Evolutionary conservation across 306 rosid genomes (phyloP).

Genomic region (Castanea mollissima): DNA sequence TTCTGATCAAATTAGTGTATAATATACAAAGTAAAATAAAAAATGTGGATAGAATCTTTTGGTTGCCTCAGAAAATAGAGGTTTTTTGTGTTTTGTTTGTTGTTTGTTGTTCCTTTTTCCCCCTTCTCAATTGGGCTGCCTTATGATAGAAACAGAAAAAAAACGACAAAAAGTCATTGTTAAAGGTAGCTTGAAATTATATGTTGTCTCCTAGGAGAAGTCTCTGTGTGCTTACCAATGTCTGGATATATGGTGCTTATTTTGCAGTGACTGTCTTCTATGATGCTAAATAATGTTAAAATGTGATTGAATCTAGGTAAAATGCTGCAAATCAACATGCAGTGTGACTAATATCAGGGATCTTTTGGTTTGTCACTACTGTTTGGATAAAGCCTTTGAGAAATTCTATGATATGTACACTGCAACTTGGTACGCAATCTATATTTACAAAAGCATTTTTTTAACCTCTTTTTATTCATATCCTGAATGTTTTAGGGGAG

Average conservation of each 20-base stretch:
- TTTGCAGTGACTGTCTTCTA: slow-evolving; percentile 10
- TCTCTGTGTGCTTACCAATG: not conserved
- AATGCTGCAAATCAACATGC: slow-evolving; percentile 93
- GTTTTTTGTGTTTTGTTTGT: not conserved
- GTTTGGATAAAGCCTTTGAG: slow-evolving; percentile 82
- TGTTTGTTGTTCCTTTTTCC: not conserved
- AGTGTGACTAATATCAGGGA: slow-evolving; percentile 68
- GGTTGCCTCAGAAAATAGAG: not conserved
- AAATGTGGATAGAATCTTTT: not conserved
- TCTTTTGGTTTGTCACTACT: slow-evolving; percentile 74
- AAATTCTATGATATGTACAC: slow-evolving; percentile 86
- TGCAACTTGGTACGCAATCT: slow-evolving; percentile 68
- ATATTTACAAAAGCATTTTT: not conserved
- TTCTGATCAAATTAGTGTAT: not conserved
- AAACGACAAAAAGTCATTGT: not conserved
- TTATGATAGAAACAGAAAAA: not conserved
- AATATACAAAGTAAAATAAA: not conserved
- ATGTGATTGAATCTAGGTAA: slow-evolving; percentile 47
- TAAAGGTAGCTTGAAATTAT: not conserved
- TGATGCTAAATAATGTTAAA: slow-evolving; percentile 17
- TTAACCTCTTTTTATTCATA: not conserved
- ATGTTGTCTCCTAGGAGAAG: not conserved
- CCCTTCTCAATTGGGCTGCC: not conserved
- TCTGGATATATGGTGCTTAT: not conserved
- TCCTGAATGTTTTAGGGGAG: not conserved